phyloP scores from a whole-genome alignment of 2,329 filamentous ascomycete genomes.

The Ascochyta fabae region DNA sequence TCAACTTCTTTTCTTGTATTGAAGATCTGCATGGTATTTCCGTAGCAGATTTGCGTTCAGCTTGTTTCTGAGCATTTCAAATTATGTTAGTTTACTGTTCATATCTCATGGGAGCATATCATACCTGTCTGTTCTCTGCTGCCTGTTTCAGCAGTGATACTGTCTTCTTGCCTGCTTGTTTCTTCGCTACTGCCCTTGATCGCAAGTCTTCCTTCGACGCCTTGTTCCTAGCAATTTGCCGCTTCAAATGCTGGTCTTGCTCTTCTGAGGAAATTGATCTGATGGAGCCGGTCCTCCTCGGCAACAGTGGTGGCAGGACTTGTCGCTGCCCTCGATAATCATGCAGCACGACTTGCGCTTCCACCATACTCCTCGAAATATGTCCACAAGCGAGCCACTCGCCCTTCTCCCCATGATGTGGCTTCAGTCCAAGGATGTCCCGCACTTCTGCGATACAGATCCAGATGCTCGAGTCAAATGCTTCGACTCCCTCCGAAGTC shows the following conservation, averaged over 20 bases:
- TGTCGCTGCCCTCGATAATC: neutral
- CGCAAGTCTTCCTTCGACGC: neutral
- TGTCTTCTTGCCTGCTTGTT: neutral
- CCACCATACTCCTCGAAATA: constrained; percentile 2
- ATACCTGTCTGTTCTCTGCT: neutral
- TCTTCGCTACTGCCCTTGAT: neutral
- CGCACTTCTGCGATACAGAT: constrained; percentile 17
- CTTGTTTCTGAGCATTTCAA: neutral
- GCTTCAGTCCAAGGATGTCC: constrained; percentile 2
- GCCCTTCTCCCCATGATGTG: constrained; percentile 1
- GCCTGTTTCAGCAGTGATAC: neutral
- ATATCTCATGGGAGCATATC: no score
- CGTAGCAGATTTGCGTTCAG: no score
- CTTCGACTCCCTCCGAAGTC: neutral
- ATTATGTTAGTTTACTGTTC: neutral
- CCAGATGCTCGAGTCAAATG: constrained; percentile 10
- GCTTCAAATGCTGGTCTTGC: constrained; percentile 1
- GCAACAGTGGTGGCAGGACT: neutral
- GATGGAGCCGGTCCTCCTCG: neutral
- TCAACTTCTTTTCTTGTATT: neutral
- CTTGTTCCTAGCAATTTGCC: constrained; percentile 1
- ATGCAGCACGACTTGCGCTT: neutral
- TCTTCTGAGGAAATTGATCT: neutral
- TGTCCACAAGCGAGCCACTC: constrained; percentile 21
- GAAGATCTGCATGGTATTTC: no score